phyloP scores from a whole-genome alignment of 2,329 filamentous ascomycete species.

The Cytospora piceicola region DNA sequence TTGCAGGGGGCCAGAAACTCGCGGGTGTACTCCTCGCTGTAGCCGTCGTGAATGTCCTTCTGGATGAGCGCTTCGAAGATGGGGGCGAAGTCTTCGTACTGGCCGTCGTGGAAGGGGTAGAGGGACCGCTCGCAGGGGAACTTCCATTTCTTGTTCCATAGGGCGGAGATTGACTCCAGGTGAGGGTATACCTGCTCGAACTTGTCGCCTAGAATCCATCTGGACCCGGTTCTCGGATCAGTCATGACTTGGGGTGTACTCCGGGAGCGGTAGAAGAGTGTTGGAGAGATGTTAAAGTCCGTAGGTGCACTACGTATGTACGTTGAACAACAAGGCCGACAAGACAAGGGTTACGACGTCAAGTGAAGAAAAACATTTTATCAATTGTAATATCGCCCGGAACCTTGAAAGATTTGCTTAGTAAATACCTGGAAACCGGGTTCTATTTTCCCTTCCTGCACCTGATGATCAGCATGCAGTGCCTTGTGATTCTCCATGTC shows the following conservation, averaged over 20 bases:
- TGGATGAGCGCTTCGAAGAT: constrained; percentile 65
- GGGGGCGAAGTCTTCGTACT: constrained; percentile 69
- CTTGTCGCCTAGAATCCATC: constrained; percentile 15
- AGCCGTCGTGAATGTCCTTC: constrained; percentile 67
- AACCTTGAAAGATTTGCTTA: too few species aligned
- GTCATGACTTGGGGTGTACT: neutral
- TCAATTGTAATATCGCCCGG: too few species aligned
- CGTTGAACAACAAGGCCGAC: too few species aligned
- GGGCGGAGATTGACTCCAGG: constrained; percentile 47
- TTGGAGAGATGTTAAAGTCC: neutral
- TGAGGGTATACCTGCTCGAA: constrained; percentile 17
- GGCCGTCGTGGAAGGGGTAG: constrained; percentile 74
- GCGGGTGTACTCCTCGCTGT: constrained; percentile 66
- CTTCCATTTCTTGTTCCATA: constrained; percentile 81
- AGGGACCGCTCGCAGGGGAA: constrained; percentile 55
- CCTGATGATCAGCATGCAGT: neutral
- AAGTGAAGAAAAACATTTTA: too few species aligned
- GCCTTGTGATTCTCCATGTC: neutral
- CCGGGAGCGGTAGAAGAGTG: neutral
- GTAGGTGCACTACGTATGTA: neutral
- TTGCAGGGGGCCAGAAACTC: constrained; percentile 65
- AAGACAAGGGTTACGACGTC: too few species aligned
- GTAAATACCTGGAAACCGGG: too few species aligned
- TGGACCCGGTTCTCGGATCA: constrained; percentile 8
- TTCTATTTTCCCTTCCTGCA: neutral